Evolutionary conservation across 495 filamentous ascomycete species (phyloP), one percentile per base, ranked within the genome.

Genomic region (Aspergillus indologenus): DNA sequence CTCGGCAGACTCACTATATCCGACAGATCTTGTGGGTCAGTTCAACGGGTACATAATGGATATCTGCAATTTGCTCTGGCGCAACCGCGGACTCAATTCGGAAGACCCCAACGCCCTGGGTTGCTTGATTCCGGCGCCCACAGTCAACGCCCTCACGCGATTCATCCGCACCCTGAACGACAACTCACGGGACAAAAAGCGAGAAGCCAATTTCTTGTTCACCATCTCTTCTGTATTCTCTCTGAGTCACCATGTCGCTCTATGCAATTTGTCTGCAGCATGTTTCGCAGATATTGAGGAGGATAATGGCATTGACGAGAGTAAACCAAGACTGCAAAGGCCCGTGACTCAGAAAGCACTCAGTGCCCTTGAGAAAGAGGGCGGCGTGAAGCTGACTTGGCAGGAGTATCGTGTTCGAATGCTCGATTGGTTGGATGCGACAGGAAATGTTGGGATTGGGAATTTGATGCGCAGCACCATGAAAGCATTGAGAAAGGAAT

Each of bases 31-130:
- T 4, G 75, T 91, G 53, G 80, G 83, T 45, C 77, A 81, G 20
- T 93, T 94, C 75, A 96, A 96, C 69, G 88, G 87, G 9, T 91
- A 87, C 65, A 80, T 96, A 29, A 94, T 94, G 88, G 92, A 96
- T 65, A 80, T 91, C 44, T 94, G 90, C 75, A 95, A 96, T 65
- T 82, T 90, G 47, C 63, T 96, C 15, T 95, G 92, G 90, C 83
- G 90, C 19, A 85, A 85, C 20, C 86, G 87, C 15, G 91, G 88
- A 0, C 85, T 96, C 31, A 84, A 85, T 45, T 73, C 71, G 1
- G 75, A 81, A 11, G 90, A 94, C 60, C 68, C 78, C 14, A 90
- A 91, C 68, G 84, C 91, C 3, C 74, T 85, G 24, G 90, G 87
- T 17, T 93, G 91, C 60, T 72, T 88, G n/a, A 69, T 91, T 17